phyloP scores from a whole-genome alignment of 2,329 filamentous ascomycete species.

The Apiospora malaysiana region DNA sequence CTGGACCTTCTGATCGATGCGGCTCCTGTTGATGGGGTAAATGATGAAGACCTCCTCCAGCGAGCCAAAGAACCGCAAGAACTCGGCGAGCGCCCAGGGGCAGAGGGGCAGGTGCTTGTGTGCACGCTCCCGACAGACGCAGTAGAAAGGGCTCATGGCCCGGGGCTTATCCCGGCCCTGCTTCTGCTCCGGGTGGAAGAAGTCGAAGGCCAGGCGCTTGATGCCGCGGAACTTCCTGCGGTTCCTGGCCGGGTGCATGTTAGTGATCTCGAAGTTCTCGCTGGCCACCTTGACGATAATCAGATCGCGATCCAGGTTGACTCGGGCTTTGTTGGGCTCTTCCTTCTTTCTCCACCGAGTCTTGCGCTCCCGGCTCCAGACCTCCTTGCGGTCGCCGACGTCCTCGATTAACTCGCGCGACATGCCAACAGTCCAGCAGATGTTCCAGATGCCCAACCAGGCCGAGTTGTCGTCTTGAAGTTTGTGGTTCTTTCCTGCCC shows the following conservation, averaged over 20 bases:
- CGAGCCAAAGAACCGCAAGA: constrained; percentile 35
- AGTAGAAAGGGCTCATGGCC: background rate
- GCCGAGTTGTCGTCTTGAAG: background rate
- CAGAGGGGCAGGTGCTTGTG: constrained; percentile 24
- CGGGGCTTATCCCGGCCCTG: background rate
- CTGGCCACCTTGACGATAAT: constrained; percentile 24
- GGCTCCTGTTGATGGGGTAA: constrained; percentile 23
- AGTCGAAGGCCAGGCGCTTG: constrained; percentile 22
- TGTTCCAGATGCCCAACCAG: background rate
- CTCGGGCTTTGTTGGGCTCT: constrained; percentile 2
- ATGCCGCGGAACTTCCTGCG: constrained; percentile 17
- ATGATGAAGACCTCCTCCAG: constrained; percentile 40
- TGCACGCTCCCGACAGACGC: background rate
- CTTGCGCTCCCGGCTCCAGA: background rate
- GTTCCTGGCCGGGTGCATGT: constrained; percentile 2
- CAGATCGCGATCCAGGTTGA: constrained; percentile 21
- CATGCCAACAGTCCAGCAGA: background rate
- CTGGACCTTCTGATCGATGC: background rate
- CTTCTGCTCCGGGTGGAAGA: background rate
- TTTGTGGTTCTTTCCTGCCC: background rate
- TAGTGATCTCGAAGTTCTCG: constrained; percentile 20
- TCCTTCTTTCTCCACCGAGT: background rate
- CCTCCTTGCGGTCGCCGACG: background rate
- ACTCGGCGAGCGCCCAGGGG: constrained; percentile 28
- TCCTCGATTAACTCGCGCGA: background rate